A percentile compares a stretch with the other conserved stretches of the same genome.
Conservation (phyloP, 1,284 basidiomycete genomes). For the Heterobasidion annosum region DNA sequence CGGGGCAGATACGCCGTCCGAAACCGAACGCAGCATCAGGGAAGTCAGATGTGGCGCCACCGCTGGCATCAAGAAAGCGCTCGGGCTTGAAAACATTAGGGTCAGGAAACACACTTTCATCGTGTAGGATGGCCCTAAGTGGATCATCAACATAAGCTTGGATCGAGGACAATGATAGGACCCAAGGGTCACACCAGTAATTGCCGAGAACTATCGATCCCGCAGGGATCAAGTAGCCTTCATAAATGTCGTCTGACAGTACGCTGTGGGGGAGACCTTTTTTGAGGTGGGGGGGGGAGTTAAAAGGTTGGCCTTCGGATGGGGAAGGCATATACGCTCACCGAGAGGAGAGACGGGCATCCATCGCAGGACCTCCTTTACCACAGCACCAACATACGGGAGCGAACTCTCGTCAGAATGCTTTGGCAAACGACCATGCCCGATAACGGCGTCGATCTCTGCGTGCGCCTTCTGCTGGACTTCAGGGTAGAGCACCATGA, state of each 20-base stretch:
- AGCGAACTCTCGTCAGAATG: slow-evolving; percentile 8
- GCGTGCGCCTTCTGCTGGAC: slow-evolving; percentile 8
- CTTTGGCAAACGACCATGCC: slow-evolving; percentile 9
- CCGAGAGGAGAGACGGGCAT: slow-evolving; percentile 4
- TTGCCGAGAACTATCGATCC: slow-evolving; percentile 10
- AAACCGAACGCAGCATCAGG: slow-evolving; percentile 13
- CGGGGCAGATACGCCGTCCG: slow-evolving; percentile 13
- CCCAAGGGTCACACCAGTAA: slow-evolving; percentile 1
- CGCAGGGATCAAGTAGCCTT: slow-evolving; percentile 11
- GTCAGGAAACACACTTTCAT: slow-evolving; percentile 7
- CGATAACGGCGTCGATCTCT: slow-evolving; percentile 12
- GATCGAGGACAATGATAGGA: neutral
- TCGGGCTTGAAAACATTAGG: slow-evolving; percentile 12
- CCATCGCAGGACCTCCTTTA: slow-evolving; percentile 12
- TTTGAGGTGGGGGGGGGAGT: neutral
- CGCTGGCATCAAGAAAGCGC: slow-evolving; percentile 8
- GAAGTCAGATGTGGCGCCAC: neutral
- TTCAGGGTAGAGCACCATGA: slow-evolving; percentile 12
- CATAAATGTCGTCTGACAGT: slow-evolving; percentile 8
- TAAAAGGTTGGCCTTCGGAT: neutral
- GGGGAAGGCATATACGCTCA: too few relatives aligned
- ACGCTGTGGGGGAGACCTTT: slow-evolving; percentile 10
- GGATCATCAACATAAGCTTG: too few relatives aligned
- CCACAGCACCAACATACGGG: slow-evolving; percentile 11
- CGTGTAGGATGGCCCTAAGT: slow-evolving; percentile 10